Evolutionary conservation across 23 red algal species (phyloP), one percentile per base, ranked within the genome.

Genomic region (Rhodosorus marinus): DNA sequence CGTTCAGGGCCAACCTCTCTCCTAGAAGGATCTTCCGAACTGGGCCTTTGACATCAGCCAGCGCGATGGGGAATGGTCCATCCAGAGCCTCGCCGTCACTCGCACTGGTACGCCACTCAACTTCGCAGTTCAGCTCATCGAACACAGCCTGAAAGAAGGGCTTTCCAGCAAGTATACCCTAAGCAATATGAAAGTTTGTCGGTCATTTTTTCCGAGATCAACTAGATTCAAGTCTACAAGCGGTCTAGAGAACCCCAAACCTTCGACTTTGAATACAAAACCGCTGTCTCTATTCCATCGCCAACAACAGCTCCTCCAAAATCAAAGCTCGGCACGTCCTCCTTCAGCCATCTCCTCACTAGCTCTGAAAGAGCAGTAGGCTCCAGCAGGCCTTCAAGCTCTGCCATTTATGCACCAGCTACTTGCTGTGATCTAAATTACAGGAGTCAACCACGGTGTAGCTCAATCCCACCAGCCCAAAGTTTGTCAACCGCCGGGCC

Each of bases 271-370:
- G 38, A 31, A 59, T 73, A 82, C 0, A 94, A 67, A 40, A 51
- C 57, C 3, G 75, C 87, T 5, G 67, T 62, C 20, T 47, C 45
- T 4, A 20, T 25, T 9, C 33, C 29, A 2, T n/a, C 15, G 2
- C 62, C 75, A 6, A 78, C 68, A 24, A 70, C 61, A 23, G 52
- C 60, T 25, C 67, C 76, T 8, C 60, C 77, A 1, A 48, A 68
- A 54, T 94, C 87, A 49, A 94, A 83, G 0, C 54, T 47, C n/a
- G 87, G 87, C 15, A 61, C 56, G 55, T 94, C 87, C 60, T 94
- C 87, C 19, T 34, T 40, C 19, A 94, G 61, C 87, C 87, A 94
- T 6, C 35, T 30, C 26, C 19, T 14, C 2, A 68, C 66, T 2
- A 72, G 64, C 57, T 36, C 0, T 33, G 48, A 26, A 3, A 82